phyloP scores from a whole-genome alignment of 2,329 filamentous ascomycete genomes.

The Fusarium sp. region DNA sequence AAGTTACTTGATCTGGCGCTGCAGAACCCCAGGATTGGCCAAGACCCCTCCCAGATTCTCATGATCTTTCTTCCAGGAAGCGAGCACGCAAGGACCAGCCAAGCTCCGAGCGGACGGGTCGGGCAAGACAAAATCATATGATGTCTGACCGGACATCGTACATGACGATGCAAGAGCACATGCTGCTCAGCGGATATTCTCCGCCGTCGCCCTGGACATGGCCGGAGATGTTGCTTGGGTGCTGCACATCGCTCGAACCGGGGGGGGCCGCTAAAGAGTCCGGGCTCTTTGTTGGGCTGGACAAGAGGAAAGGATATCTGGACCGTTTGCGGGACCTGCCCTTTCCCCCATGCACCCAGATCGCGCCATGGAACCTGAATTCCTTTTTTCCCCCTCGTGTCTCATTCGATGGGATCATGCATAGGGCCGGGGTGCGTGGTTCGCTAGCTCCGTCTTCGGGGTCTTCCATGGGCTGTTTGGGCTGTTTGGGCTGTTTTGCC shows the following conservation, averaged over 20 bases:
- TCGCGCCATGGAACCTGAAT: conserved; percentile 28
- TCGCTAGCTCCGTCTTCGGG: conserved; percentile 23
- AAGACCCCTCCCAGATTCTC: conserved; percentile 22
- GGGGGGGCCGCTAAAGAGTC: background rate
- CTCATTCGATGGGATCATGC: conserved; percentile 10
- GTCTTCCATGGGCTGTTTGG: conserved; percentile 29
- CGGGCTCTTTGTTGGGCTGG: background rate
- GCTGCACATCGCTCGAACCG: background rate
- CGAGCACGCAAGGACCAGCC: conserved; percentile 15
- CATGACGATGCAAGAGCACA: conserved; percentile 13
- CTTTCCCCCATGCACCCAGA: conserved; percentile 7
- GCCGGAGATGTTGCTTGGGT: background rate
- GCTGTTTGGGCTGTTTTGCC: conserved; percentile 28
- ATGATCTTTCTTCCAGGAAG: conserved; percentile 17
- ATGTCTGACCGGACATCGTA: conserved; percentile 15
- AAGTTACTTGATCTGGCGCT: conserved; percentile 30
- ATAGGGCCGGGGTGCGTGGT: background rate
- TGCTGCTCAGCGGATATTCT: conserved; percentile 28
- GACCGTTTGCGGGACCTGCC: conserved; percentile 20
- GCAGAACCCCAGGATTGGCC: conserved; percentile 38
- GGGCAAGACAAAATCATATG: conserved; percentile 29
- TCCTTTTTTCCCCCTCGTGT: conserved; percentile 16
- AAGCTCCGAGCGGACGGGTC: conserved; percentile 23
- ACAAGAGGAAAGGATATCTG: background rate
- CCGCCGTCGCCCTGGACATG: conserved; percentile 8